Conservation (phyloP, 2,329 filamentous ascomycete species). For the Diplodia sapinea region DNA sequence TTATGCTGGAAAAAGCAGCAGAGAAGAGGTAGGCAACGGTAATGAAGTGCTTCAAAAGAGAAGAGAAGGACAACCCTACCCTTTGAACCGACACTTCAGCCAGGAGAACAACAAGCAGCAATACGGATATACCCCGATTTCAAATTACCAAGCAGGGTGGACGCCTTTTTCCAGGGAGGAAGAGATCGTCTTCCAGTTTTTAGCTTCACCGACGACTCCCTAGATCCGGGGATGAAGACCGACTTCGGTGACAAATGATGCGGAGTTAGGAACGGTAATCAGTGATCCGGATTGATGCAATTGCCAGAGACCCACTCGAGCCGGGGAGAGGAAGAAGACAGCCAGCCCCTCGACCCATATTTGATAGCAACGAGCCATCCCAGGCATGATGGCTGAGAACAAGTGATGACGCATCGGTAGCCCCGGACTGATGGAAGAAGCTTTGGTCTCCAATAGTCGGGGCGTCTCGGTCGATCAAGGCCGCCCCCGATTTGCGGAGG, state of each 20-base stretch:
- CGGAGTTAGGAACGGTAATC: background rate
- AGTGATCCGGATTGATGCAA: background rate
- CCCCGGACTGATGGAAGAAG: constrained; percentile 16
- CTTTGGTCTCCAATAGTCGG: constrained; percentile 1
- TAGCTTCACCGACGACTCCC: background rate
- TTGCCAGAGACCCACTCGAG: background rate
- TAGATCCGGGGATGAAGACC: background rate
- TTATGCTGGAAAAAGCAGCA: background rate
- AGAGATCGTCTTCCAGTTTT: background rate
- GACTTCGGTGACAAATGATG: constrained; percentile 6
- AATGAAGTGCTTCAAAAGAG: background rate
- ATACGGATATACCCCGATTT: background rate
- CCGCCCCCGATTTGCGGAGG: constrained; percentile 4
- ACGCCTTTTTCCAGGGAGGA: background rate
- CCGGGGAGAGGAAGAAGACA: background rate
- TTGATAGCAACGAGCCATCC: constrained; percentile 12
- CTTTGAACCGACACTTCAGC: background rate
- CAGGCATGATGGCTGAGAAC: background rate
- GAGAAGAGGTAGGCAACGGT: background rate
- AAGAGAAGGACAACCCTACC: background rate
- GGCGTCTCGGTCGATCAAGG: constrained; percentile 1
- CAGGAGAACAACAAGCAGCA: background rate
- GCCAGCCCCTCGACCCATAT: background rate
- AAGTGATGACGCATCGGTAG: constrained; percentile 14
- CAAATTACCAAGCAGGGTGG: background rate